Base-by-base conservation (phyloP, 306 rosid species). In the Betula pendula region DNA sequence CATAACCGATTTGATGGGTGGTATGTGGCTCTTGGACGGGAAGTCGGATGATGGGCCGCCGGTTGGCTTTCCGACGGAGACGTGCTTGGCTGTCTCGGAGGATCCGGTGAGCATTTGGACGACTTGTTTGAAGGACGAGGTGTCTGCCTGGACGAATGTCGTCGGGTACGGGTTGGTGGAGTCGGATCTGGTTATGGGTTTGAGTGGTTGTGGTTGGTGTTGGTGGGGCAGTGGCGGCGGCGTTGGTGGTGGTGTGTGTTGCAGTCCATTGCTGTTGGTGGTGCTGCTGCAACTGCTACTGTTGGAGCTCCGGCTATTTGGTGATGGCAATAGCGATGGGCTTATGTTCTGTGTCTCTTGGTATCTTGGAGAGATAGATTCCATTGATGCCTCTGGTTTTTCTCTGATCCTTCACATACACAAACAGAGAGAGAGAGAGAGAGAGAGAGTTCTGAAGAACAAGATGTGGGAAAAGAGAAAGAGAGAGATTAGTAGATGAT, bases 51-150 rank as follows among this genome's bases (percentile, higher is more conserved):
- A 40, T 1, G 76, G 65, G 0, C 24, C 16, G 40, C n/a, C n/a
- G 20, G n/a, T 13, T 63, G 77, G 66, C 65, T 83, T 74, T 48
- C 85, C 47, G 1, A 42, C 19, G 19, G 90, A 80, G 20, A 79
- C 88, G 45, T 88, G 92, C 69, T 84, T 86, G 40, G 86, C 86
- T 22, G 96, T 87, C 48, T 95, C 98, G 13, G 96, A 86, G 25
- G 97, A 92, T 0, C 99, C 99, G 53, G 99, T 95, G n/a, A 95
- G 90, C 97, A 92, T 92, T 88, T 95, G 99, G 59, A 95, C 99
- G 0, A 95, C 97, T 76, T 95, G 96, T 77, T 92, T 95, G 85
- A 95, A 95, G 31, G 99, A 95, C 42, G 87, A 67, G 15, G 99
- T 88, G 83, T 95, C 94, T 0, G 97, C 97, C 73, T 95, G 97